Base-by-base conservation (phyloP, 495 filamentous ascomycete genomes). In the Zalerion maritima region DNA sequence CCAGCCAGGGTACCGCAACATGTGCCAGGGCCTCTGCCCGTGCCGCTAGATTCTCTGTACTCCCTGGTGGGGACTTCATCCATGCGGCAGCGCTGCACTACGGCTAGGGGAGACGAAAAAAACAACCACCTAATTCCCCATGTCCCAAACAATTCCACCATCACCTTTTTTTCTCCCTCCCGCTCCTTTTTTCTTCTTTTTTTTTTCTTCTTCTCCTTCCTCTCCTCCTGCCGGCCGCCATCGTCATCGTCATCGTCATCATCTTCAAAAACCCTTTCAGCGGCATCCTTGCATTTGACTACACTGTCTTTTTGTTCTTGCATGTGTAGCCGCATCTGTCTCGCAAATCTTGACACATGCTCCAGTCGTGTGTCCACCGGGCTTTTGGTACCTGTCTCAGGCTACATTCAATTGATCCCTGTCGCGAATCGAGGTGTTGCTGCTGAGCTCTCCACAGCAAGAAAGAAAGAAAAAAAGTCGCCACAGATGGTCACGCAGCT, bases 41-140 rank as follows among this genome's bases (percentile, higher is more conserved):
- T 35, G 21, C 28, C 32, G 28, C 10, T 31, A 24, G 26, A 0
- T 14, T 21, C 28, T 24, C 9, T 13, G 11, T 4, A 6, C 24
- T 14, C 4, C 10, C 24, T 26, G 40, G 36, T 43, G 39, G 40
- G 24, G 33, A 32, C 33, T 40, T 34, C 22, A 21, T 31, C 34
- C 35, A 24, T 40, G 35, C 27, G 30, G 36, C 37, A 39, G 28
- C 15, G 21, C 16, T 35, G 29, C 23, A 18, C 9, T 33, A 13
- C 26, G 31, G 17, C 35, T 21, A 32, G 12, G 7, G 27, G 28
- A 21, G 18, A 8, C 5, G 31, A 28, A 9, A 31, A 11, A 20
- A 36, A 21, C 14, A 24, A 11, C 20, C 19, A 13, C 28, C 30
- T 33, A 26, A 13, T 14, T 13, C 15, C 24, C 16, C 26, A 26